phyloP scores from a whole-genome alignment of 306 rosid genomes.

The Trichosanthes truncata region DNA sequence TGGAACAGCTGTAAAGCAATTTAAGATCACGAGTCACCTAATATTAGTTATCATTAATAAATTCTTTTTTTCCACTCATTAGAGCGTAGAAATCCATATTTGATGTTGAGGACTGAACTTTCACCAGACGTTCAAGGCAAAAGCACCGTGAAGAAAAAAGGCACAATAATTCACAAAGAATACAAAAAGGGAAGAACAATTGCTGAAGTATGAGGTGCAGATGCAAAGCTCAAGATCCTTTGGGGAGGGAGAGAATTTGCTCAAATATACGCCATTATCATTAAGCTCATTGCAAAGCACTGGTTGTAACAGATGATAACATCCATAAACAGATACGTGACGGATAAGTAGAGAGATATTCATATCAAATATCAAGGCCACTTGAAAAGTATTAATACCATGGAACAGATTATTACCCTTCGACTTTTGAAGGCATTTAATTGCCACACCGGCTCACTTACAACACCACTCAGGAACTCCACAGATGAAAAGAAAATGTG shows the following conservation, averaged over 20 bases:
- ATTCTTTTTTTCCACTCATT: neutral
- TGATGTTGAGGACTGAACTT: neutral
- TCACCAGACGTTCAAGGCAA: neutral
- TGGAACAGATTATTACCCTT: neutral
- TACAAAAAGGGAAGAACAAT: neutral
- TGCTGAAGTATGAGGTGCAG: neutral
- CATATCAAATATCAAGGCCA: neutral
- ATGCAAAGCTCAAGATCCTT: neutral
- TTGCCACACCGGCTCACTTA: neutral
- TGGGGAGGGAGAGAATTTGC: neutral
- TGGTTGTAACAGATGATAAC: neutral
- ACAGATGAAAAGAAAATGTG: neutral
- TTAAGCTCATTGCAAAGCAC: neutral
- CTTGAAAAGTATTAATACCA: neutral
- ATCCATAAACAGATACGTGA: neutral
- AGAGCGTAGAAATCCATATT: neutral
- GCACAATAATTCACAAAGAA: neutral
- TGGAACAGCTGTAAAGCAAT: conserved; percentile 39
- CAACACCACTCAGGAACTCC: neutral
- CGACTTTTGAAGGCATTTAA: neutral
- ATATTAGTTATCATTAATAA: neutral
- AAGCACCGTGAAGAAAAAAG: neutral
- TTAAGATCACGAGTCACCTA: conserved; percentile 7
- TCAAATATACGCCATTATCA: neutral
- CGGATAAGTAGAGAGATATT: no score